phyloP scores from a whole-genome alignment of 371 early-diverging fungal genomes.

The Phascolomyces articulosus region DNA sequence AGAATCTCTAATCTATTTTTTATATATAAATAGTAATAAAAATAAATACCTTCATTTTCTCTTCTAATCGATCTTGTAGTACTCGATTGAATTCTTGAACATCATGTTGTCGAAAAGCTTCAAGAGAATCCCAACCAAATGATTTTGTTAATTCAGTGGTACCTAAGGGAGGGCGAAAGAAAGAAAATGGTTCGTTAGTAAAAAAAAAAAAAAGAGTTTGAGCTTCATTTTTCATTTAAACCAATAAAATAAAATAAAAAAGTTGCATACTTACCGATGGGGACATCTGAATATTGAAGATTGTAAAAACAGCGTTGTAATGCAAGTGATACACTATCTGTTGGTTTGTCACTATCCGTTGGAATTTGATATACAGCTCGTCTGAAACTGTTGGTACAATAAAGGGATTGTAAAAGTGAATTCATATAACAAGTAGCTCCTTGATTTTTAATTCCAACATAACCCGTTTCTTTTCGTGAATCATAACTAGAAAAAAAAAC shows the following conservation, averaged over 20 bases:
- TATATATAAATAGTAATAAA: no score
- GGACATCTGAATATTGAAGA: constrained; percentile 67
- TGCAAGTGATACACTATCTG: constrained; percentile 84
- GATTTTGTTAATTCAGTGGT: constrained; percentile 94
- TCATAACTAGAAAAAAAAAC: constrained; percentile 62
- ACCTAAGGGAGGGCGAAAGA: no score
- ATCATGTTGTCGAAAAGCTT: constrained; percentile 96
- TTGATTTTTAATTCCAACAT: constrained; percentile 95
- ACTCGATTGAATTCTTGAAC: constrained; percentile 97
- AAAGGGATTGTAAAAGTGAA: constrained; percentile 97
- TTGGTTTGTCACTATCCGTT: constrained; percentile 84
- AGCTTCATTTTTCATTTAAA: no score
- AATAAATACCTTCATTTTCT: constrained; percentile 76
- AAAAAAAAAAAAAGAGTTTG: no score
- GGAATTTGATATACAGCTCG: constrained; percentile 91
- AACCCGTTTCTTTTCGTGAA: constrained; percentile 89
- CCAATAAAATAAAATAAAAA: no score
- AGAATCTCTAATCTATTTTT: no score
- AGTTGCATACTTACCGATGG: constrained; percentile 63
- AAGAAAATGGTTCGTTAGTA: no score
- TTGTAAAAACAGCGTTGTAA: constrained; percentile 95
- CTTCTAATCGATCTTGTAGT: constrained; percentile 92
- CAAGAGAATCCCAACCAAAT: constrained; percentile 96
- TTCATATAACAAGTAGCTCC: constrained; percentile 99
- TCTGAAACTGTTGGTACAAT: constrained; percentile 93